Evolutionary conservation across 2,329 filamentous ascomycete species (phyloP).

Genomic region (Lachnellula arida): DNA sequence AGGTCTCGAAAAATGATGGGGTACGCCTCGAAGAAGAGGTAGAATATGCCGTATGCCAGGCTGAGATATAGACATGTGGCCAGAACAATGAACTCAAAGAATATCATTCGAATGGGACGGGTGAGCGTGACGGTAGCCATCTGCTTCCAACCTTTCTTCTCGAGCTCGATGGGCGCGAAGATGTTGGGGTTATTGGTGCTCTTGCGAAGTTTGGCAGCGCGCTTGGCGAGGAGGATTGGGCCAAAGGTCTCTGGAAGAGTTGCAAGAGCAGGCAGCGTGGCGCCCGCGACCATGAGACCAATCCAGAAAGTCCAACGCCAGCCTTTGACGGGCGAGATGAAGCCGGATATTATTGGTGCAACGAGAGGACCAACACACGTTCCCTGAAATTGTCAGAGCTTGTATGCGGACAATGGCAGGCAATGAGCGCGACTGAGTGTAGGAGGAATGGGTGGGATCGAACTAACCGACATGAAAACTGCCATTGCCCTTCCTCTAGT

Average conservation of each 20-base stretch:
- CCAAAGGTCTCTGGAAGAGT: constrained; percentile 62
- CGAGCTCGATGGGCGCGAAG: constrained; percentile 60
- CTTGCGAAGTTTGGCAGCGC: constrained; percentile 54
- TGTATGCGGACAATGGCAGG: no score
- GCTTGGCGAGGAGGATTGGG: constrained; percentile 53
- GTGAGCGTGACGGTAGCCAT: constrained; percentile 54
- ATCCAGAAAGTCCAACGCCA: constrained; percentile 64
- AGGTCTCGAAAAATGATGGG: constrained; percentile 56
- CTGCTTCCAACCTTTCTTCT: constrained; percentile 46
- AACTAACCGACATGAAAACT: constrained; percentile 52
- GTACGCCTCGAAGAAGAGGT: constrained; percentile 62
- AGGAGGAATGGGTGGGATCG: background rate
- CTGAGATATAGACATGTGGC: constrained; percentile 58
- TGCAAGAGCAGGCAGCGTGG: constrained; percentile 54
- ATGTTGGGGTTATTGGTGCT: constrained; percentile 50
- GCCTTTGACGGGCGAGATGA: constrained; percentile 47
- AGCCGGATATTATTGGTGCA: constrained; percentile 57
- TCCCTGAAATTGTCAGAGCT: constrained; percentile 35
- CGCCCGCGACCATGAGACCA: constrained; percentile 58
- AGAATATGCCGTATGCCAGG: constrained; percentile 59
- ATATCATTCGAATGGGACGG: constrained; percentile 53
- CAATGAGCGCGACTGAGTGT: no score
- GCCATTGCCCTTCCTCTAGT: constrained; percentile 57
- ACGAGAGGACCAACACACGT: constrained; percentile 61
- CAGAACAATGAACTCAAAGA: constrained; percentile 58